Conservation (phyloP, 2,329 filamentous ascomycete species). For the Verticillium alfalfae region DNA sequence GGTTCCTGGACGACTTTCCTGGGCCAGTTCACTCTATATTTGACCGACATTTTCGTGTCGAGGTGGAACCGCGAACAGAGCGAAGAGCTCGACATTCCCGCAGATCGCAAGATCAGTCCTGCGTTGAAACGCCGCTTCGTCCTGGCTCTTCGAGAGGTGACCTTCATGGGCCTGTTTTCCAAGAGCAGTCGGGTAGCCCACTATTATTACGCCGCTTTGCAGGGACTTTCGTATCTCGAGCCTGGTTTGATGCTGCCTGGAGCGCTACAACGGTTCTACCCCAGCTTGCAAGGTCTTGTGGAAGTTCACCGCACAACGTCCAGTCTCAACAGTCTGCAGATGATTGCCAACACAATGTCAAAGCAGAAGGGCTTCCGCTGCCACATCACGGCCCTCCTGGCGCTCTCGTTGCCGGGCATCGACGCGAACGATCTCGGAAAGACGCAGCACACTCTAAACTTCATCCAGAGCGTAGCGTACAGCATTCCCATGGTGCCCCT, state of each 20-base stretch:
- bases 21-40: slow-evolving; percentile 84
- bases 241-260: slow-evolving; percentile 89
- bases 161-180: slow-evolving; percentile 96
- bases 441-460: slow-evolving; percentile 88
- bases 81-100: slow-evolving; percentile 82
- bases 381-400: slow-evolving; percentile 90
- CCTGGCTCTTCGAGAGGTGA: slow-evolving; percentile 80
- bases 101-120: slow-evolving; percentile 71
- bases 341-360: slow-evolving; percentile 86
- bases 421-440: slow-evolving; percentile 98
- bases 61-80: slow-evolving; percentile 94
- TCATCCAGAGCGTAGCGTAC: slow-evolving; percentile 93
- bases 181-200: slow-evolving; percentile 90
- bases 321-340: slow-evolving; percentile 84
- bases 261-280: slow-evolving; percentile 91
- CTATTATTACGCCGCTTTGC: slow-evolving; percentile 85
- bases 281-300: slow-evolving; percentile 90
- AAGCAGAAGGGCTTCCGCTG: slow-evolving; percentile 94
- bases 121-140: slow-evolving; percentile 88
- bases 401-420: slow-evolving; percentile 86
- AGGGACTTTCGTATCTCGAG: slow-evolving; percentile 84
- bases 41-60: slow-evolving; percentile 94
- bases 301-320: slow-evolving; percentile 96
- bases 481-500: slow-evolving; percentile 90
- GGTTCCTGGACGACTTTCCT: slow-evolving; percentile 87